phyloP scores from a whole-genome alignment of 306 rosid species.

The Glycine soja region DNA sequence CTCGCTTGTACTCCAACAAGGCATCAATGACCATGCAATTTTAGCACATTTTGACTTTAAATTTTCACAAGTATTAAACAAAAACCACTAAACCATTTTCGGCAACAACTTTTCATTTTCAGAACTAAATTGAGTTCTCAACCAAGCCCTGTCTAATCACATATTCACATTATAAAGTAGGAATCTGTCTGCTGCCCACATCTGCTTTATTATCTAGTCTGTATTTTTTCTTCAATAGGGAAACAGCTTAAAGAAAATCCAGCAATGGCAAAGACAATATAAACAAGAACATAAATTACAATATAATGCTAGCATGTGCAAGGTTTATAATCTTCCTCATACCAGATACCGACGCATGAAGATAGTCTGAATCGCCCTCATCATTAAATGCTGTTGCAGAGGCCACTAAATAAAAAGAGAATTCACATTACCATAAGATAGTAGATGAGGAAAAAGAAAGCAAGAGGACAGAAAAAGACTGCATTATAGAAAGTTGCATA shows the following conservation, averaged over 20 bases:
- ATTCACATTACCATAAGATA: slow-evolving; percentile 41
- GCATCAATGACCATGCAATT: slow-evolving; percentile 2
- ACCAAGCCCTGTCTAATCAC: slow-evolving; percentile 25
- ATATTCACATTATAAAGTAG: slow-evolving; percentile 21
- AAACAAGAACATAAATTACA: slow-evolving; percentile 10
- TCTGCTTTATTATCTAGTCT: background rate
- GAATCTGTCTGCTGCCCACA: slow-evolving; percentile 12
- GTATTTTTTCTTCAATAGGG: slow-evolving; percentile 18
- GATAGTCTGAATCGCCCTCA: slow-evolving; percentile 69
- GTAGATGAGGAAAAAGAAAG: slow-evolving; percentile 39
- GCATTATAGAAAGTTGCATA: slow-evolving; percentile 36
- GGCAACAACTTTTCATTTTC: slow-evolving; percentile 34
- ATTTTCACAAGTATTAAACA: background rate
- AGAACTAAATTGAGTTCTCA: slow-evolving; percentile 37
- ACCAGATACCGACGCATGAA: slow-evolving; percentile 91
- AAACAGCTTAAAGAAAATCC: slow-evolving; percentile 32
- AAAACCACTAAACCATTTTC: slow-evolving; percentile 19
- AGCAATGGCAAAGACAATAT: slow-evolving; percentile 28
- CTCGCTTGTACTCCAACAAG: background rate
- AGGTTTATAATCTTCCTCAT: slow-evolving; percentile 48
- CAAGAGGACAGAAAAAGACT: slow-evolving; percentile 27
- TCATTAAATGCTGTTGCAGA: slow-evolving; percentile 82
- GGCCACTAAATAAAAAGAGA: slow-evolving; percentile 65
- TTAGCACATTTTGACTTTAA: slow-evolving; percentile 23
- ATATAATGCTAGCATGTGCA: slow-evolving; percentile 11